Conservation (phyloP, 1,139 yeast genomes). For the Sugiyamaella sp. region DNA sequence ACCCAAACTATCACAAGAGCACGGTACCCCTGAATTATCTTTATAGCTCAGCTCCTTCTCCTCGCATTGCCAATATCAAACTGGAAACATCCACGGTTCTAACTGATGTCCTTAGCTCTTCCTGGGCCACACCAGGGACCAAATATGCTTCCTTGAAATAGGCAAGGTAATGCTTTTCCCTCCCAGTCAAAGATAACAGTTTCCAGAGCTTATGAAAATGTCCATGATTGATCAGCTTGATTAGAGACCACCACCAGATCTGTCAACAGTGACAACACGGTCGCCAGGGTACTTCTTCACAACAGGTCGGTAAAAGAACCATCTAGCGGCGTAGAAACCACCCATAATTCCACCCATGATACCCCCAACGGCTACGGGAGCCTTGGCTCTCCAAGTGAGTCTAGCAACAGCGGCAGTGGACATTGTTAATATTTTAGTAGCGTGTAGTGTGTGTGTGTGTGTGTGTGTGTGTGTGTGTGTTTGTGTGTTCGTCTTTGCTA, state of each 20-base stretch:
- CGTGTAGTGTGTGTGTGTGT: neutral
- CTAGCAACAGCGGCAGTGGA: slow-evolving; percentile 12
- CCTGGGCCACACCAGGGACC: no score
- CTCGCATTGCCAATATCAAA: no score
- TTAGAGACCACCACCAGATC: slow-evolving; percentile 26
- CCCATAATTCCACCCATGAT: slow-evolving; percentile 20
- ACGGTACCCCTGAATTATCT: no score
- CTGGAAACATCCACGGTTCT: no score
- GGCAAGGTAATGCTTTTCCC: no score
- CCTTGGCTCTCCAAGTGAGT: slow-evolving; percentile 18
- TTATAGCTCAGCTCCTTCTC: no score
- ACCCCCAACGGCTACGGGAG: slow-evolving; percentile 19
- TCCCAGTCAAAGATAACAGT: no score
- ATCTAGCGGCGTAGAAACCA: slow-evolving; percentile 21
- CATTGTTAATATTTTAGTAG: neutral
- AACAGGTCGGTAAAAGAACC: slow-evolving; percentile 23
- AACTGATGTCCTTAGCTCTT: no score
- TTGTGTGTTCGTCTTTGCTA: neutral
- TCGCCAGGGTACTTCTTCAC: slow-evolving; percentile 21
- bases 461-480: neutral
- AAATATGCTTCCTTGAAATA: no score
- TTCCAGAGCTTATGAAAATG: no score
- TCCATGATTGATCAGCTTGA: no score
- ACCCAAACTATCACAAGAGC: no score
- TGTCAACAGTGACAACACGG: slow-evolving; percentile 22